These are phyloP conservation scores for Aristolochia contorta DNA, from an alignment of 164 flowering plant genomes.

Conservation along the genomic window DNA sequence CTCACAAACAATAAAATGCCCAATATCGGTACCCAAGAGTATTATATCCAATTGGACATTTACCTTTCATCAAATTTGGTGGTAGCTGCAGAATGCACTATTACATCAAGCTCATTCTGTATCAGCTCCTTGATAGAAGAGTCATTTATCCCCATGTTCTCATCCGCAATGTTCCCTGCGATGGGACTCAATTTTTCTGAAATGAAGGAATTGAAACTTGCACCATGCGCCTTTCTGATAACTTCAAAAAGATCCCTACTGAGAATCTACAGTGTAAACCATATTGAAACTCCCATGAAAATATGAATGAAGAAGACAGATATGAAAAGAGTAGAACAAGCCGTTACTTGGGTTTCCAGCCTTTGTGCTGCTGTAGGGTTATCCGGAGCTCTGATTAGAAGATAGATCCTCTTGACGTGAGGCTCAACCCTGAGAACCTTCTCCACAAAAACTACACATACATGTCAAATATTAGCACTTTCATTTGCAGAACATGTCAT, in stretches of 20 bases:
- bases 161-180: constrained; percentile 38
- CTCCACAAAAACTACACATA: constrained; percentile 47
- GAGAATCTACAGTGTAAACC: constrained; percentile 22
- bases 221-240: constrained; percentile 32
- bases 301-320: not conserved
- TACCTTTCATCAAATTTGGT: constrained; percentile 54
- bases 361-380: constrained; percentile 33
- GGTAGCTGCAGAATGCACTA: constrained; percentile 54
- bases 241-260: constrained; percentile 47
- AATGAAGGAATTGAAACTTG: constrained; percentile 22
- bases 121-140: constrained; percentile 26
- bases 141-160: constrained; percentile 36
- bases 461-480: not conserved
- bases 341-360: constrained; percentile 38
- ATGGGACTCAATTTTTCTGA: constrained; percentile 29
- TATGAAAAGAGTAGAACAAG: not conserved
- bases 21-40: not conserved
- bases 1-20: too few species aligned
- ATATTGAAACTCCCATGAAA: not conserved
- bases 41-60: not conserved
- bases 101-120: constrained; percentile 28
- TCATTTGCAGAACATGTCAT: not conserved
- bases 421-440: constrained; percentile 56
- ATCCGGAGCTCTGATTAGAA: constrained; percentile 55
- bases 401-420: constrained; percentile 44